Base-by-base conservation (phyloP, 306 rosid genomes). In the Pueraria montana region DNA sequence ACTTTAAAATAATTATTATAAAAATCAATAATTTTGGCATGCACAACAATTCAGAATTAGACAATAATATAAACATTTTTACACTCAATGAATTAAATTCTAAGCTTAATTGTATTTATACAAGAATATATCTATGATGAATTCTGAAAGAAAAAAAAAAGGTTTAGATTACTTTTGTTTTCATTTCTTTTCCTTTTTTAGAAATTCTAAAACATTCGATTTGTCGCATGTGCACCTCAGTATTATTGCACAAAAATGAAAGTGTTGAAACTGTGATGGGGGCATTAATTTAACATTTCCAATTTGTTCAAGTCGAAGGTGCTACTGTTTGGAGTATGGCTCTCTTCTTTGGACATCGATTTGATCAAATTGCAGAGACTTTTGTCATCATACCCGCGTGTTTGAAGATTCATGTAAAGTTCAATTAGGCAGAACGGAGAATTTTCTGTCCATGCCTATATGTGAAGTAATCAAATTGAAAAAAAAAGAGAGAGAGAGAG, bases 311-410 rank as follows among this genome's bases (percentile, higher is more conserved):
- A 72, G 55, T 32, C 48, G 50, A 84, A 72, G 74, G 61, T 27
- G 56, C 2, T 24, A 56, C 21, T 81, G 34, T 68, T 56, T 17
- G 17, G 43, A 52, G 72, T 46, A 61, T 74, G 80, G 70, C 76
- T 48, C 80, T 59, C 74, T 83, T 61, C 76, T 27, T 67, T 58
- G 63, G 48, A 40, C 52, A 38, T 82, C 21, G 78, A 82, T 78
- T 59, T 72, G 63, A 58, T 77, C 18, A 73, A 86, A 72, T 56
- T 73, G 14, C 75, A 58, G 71, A 50, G 40, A 78, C 63, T 62
- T 86, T 76, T 74, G 81, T 52, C 65, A 50, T 32, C 78, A 74
- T 45, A 52, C 72, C 73, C 83, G 72, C 85, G 72, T 85, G 85
- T 53, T 71, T 2, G 69, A 30, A 63, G 36, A 34, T 32, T 32